Percentiles rank a stretch among this genome's conserved stretches.
Evolutionary conservation across 2,329 filamentous ascomycete genomes (phyloP).

Genomic region (Stagonosporopsis cucurbitacearum): DNA sequence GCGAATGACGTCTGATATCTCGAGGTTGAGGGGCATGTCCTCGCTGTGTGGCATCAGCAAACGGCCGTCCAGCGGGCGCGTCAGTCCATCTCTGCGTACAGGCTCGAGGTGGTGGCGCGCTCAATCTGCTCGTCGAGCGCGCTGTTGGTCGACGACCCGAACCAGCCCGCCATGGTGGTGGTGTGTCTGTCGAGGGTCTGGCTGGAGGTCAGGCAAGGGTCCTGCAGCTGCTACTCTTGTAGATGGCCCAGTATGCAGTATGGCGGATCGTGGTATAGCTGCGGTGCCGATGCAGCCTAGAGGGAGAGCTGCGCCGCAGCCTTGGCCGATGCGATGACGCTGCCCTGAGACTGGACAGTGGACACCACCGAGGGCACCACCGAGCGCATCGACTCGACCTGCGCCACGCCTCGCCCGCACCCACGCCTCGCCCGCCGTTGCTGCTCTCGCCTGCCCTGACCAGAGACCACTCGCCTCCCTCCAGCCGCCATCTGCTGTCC

Average conservation of each 20-base stretch:
- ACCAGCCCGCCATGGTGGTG: conserved; percentile 87
- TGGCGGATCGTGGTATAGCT: background rate
- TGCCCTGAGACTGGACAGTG: conserved; percentile 1
- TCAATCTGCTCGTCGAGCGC: conserved; percentile 98
- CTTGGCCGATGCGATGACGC: conserved; percentile 5
- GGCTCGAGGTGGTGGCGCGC: conserved; percentile 89
- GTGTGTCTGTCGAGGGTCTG: background rate
- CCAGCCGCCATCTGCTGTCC: background rate
- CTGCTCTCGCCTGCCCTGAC: background rate
- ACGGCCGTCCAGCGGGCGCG: background rate
- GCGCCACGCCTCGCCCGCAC: conserved; percentile 5
- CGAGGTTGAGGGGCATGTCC: conserved; percentile 95
- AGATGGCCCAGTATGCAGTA: background rate
- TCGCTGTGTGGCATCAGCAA: conserved; percentile 64
- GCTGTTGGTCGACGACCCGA: conserved; percentile 79
- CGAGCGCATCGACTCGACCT: conserved; percentile 6
- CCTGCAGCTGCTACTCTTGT: conserved; percentile 1
- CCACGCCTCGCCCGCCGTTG: background rate
- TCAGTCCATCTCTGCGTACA: conserved; percentile 61
- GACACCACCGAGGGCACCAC: conserved; percentile 2
- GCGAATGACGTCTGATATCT: conserved; percentile 96
- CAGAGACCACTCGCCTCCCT: background rate
- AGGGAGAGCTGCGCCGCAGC: conserved; percentile 5
- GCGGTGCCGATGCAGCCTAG: conserved; percentile 4
- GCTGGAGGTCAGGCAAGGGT: background rate